phyloP scores from a whole-genome alignment of 2,329 filamentous ascomycete genomes.

The Paecilomyces fulvus region DNA sequence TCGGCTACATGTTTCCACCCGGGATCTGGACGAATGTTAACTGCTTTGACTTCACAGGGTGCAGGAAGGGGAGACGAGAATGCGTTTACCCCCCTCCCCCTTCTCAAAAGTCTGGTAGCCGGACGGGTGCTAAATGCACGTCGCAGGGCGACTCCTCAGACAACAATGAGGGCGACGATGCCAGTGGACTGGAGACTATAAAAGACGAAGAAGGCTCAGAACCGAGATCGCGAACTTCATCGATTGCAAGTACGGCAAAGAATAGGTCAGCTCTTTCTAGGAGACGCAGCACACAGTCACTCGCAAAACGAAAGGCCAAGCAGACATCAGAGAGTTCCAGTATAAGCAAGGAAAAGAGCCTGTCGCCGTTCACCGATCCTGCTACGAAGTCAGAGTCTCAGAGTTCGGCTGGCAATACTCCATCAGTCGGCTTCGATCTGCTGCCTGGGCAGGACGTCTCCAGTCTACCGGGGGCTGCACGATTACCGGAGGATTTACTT shows the following conservation, averaged over 20 bases:
- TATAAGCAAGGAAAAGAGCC: conserved; percentile 37
- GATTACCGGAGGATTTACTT: conserved; percentile 56
- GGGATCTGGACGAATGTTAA: not conserved
- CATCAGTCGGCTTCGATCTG: conserved; percentile 3
- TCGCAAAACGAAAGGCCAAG: conserved; percentile 18
- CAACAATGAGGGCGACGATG: conserved; percentile 35
- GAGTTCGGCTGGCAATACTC: conserved; percentile 16
- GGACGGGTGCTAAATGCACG: conserved; percentile 35
- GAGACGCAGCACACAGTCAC: conserved; percentile 23
- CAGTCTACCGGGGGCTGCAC: conserved; percentile 16
- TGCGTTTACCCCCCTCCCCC: conserved; percentile 73
- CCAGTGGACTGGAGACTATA: conserved; percentile 29
- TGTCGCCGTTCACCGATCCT: conserved; percentile 45
- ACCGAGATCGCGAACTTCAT: conserved; percentile 12
- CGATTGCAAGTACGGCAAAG: conserved; percentile 12
- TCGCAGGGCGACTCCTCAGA: conserved; percentile 46
- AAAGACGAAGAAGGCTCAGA: conserved; percentile 34
- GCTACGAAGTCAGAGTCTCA: conserved; percentile 30
- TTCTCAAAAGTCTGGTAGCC: conserved; percentile 36
- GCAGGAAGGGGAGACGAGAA: conserved; percentile 82
- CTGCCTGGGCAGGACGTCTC: conserved; percentile 13
- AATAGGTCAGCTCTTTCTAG: conserved; percentile 14
- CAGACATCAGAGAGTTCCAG: conserved; percentile 27
- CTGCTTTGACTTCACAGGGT: conserved; percentile 47
- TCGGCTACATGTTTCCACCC: conserved; percentile 9